Conservation (phyloP, 768 basidiomycete genomes). For the Paxillus ammoniavirescens region DNA sequence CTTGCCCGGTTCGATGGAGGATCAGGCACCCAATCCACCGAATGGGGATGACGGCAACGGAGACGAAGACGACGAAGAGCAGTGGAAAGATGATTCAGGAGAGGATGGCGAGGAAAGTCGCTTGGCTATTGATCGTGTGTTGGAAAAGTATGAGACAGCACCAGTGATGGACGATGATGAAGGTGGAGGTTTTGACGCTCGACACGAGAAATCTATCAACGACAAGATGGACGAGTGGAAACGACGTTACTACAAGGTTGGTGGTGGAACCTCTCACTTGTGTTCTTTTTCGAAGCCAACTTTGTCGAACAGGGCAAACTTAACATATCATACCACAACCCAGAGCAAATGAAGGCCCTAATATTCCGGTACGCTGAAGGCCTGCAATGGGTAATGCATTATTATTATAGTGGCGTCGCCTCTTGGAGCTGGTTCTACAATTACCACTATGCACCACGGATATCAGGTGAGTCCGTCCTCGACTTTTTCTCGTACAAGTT, state of each 20-base stretch:
- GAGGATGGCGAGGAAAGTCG: too few relatives aligned
- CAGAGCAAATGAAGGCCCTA: slow-evolving; percentile 66
- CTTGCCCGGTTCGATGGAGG: slow-evolving; percentile 47
- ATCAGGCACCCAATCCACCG: slow-evolving; percentile 30
- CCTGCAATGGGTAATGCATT: slow-evolving; percentile 98
- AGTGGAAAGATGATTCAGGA: slow-evolving; percentile 48
- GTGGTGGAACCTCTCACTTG: slow-evolving; percentile 37
- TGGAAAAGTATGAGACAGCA: slow-evolving; percentile 87
- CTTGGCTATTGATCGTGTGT: slow-evolving; percentile 75
- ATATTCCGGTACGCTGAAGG: slow-evolving; percentile 89
- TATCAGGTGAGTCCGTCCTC: slow-evolving; percentile 64
- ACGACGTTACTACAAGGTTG: slow-evolving; percentile 81
- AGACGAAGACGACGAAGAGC: slow-evolving; percentile 52
- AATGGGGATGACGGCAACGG: slow-evolving; percentile 51
- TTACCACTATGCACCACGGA: slow-evolving; percentile 96
- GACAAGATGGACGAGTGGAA: slow-evolving; percentile 96
- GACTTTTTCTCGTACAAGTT: background rate
- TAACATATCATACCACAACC: slow-evolving; percentile 71
- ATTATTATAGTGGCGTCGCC: slow-evolving; percentile 96
- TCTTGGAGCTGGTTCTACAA: slow-evolving; percentile 99
- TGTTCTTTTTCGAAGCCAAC: slow-evolving; percentile 1
- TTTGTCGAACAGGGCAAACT: slow-evolving; percentile 70
- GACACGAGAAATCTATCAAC: slow-evolving; percentile 67
- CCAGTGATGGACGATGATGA: slow-evolving; percentile 70
- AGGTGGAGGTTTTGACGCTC: slow-evolving; percentile 73